Evolutionary conservation across 371 early-diverging fungal species (phyloP).

Genomic region (Actinomortierella ambigua): DNA sequence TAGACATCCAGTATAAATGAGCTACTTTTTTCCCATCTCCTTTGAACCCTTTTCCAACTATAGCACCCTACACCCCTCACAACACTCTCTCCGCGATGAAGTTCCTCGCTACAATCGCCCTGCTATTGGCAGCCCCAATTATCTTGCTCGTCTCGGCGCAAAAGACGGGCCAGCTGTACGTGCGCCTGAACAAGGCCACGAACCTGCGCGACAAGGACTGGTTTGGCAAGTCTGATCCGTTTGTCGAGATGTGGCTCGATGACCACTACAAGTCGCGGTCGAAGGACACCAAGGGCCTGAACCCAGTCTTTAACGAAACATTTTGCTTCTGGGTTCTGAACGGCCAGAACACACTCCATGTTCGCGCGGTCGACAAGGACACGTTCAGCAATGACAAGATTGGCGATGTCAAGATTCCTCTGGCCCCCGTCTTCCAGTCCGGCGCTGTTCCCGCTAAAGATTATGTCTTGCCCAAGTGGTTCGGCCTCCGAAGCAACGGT

Average conservation of each 20-base stretch:
- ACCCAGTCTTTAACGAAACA: slow-evolving; percentile 19
- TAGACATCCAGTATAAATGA: too few species aligned
- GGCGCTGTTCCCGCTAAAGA: slow-evolving; percentile 33
- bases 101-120: slow-evolving; percentile 3
- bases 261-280: slow-evolving; percentile 28
- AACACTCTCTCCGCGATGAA: not conserved
- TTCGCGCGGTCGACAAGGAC: slow-evolving; percentile 52
- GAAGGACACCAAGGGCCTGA: slow-evolving; percentile 21
- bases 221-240: slow-evolving; percentile 25
- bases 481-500: slow-evolving; percentile 20
- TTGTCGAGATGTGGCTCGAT: slow-evolving; percentile 43
- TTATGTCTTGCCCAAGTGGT: slow-evolving; percentile 26
- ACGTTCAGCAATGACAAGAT: slow-evolving; percentile 49
- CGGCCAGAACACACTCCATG: slow-evolving; percentile 44
- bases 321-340: slow-evolving; percentile 31
- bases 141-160: slow-evolving; percentile 24
- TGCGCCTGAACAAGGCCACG: slow-evolving; percentile 34
- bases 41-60: too few species aligned
- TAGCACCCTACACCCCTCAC: too few species aligned
- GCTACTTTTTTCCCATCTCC: too few species aligned
- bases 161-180: slow-evolving; percentile 38
- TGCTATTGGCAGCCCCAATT: slow-evolving; percentile 3
- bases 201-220: slow-evolving; percentile 9
- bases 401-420: slow-evolving; percentile 47
- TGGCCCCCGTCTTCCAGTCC: slow-evolving; percentile 29